Base-by-base conservation (phyloP, 805 yeast species). In the Saturnispora saitoi region DNA sequence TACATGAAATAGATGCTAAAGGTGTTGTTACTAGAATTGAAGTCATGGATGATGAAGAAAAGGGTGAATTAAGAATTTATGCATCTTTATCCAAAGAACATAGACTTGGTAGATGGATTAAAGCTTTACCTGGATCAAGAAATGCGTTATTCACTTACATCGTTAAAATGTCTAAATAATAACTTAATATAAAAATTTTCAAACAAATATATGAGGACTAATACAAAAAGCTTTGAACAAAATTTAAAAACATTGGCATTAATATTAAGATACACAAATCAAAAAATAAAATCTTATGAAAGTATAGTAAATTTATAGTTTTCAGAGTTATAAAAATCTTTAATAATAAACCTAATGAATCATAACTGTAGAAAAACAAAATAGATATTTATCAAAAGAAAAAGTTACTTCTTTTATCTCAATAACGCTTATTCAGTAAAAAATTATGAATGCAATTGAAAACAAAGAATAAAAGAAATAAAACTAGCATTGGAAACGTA, bases 21-120 rank as follows among this genome's bases (percentile, higher is more conserved):
- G 97, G 97, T 41, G 72, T 81, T 20, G 84, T 85, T 8, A 82
- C 82, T 7, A 71, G 69, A 51, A 82, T 86, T 44, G 83, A 76
- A 51, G 71, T 54, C 7, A 65, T 69, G 47, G 83, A 78, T 24
- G 78, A 75, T 49, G 71, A 75, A 40, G 73, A 74, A 29, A 72
- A 73, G 48, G 75, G 73, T 47, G 71, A 74, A 43, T 62, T 80
- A 44, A 73, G 79, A 54, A 67, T 88, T 10, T 69, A 77, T 54
- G 91, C 85, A 0, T 72, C 87, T 32, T 70, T 86, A 4, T 77
- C 91, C 37, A 87, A 90, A 65, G 96, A 91, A 66, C 95, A 85
- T 61, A 79, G 84, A 61, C 71, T 86, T 49, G 97, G 96, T 34
- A 81, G 97, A 62, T 90, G 96, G 96, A 65, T 81, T 24, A 71